Base-by-base conservation (phyloP, 73 alveolate species). In the Paramecium sexaurelia region DNA sequence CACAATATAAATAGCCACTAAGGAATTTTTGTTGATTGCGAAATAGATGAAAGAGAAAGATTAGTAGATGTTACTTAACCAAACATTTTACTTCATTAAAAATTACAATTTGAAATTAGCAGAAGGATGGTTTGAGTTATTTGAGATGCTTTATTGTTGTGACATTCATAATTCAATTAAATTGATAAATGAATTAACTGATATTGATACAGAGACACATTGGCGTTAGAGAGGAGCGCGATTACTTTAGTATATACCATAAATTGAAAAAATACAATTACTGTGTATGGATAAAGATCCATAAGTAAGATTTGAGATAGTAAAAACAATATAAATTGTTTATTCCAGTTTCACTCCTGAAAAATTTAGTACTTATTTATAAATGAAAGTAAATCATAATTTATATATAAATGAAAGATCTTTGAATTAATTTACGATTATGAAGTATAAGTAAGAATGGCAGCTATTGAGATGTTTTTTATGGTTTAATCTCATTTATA, bases 391-490 rank as follows among this genome's bases (percentile, higher is more conserved):
- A 78, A n/a, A n/a, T n/a, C n/a, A 11, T 35, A 32, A 33, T 33
- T 37, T 3, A 29, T 71, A 35, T 33, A 7, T 15, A 0, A 26
- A 29, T 66, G 9, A 2, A 32, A 71, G 86, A 71, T 71, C 9
- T 71, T 43, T 45, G 90, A 39, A 27, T 43, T 78, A 26, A 78
- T 78, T 43, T 78, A 78, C 41, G 90, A 78, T 71, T 78, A 43
- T 78, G 90, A 45, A 15, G 43, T 26, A 36, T 20, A 78, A 78
- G 90, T 78, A 37, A 71, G 86, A 37, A 71, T 71, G 90, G 90
- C 68, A 45, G 90, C 90, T 9, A 78, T 78, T 45, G 68, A 78
- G 36, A 78, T 78, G 90, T 78, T 78, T 78, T 78, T 78, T 45
- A 78, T 40, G 71, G 90, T 78, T 45, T 78, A 78, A 45, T 41